Conservation (phyloP, 2,329 filamentous ascomycete genomes). For the Phaeoacremonium minimum region DNA sequence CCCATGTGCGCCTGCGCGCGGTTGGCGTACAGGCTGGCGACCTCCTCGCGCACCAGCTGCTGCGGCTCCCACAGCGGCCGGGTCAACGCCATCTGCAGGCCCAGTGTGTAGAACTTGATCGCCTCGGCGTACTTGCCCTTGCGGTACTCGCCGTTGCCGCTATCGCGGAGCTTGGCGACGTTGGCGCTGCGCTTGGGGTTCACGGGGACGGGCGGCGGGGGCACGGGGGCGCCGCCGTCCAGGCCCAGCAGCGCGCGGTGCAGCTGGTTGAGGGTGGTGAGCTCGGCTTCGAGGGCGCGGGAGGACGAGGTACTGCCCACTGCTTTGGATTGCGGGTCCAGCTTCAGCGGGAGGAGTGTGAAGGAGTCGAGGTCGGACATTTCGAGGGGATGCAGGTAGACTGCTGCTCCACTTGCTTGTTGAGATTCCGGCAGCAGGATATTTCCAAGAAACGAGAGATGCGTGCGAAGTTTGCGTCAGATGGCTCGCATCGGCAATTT, state of each 20-base stretch:
- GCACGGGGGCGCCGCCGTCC: conserved; percentile 58
- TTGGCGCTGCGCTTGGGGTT: conserved; percentile 88
- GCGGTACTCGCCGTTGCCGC: conserved; percentile 77
- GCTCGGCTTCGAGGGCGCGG: conserved; percentile 55
- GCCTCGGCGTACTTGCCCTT: conserved; percentile 73
- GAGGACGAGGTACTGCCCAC: conserved; percentile 49
- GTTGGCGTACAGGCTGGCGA: conserved; percentile 76
- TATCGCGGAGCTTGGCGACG: conserved; percentile 86
- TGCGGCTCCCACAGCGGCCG: conserved; percentile 86
- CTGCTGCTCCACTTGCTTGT: no score
- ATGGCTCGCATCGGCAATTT: no score
- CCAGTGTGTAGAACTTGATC: conserved; percentile 76
- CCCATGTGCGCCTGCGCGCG: conserved; percentile 88
- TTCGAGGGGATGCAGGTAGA: no score
- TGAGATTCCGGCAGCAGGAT: no score
- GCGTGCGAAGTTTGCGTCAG: no score
- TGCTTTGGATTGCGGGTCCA: conserved; percentile 79
- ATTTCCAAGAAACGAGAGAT: no score
- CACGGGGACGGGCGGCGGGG: conserved; percentile 83
- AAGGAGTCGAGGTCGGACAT: conserved; percentile 69
- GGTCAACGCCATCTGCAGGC: conserved; percentile 80
- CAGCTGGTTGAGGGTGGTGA: conserved; percentile 71
- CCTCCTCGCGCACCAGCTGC: conserved; percentile 79
- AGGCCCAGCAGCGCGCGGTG: conserved; percentile 70
- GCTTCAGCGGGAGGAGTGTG: conserved; percentile 73